These are phyloP conservation scores for Mycena maculata DNA, from an alignment of 768 basidiomycete species.

Conservation along the genomic window DNA sequence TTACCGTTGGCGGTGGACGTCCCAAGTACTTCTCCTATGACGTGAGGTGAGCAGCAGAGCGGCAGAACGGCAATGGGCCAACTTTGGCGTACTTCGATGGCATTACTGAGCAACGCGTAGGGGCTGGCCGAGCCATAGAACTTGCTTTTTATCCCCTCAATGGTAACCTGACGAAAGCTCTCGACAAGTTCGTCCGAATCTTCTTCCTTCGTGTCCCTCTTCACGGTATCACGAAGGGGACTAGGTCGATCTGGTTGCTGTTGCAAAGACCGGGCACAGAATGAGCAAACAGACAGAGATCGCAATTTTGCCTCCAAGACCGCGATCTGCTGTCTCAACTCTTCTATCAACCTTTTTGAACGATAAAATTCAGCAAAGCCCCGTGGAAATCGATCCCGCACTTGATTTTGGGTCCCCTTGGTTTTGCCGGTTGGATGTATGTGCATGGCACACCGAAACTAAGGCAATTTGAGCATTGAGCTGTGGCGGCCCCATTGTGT, in stretches of 20 bases:
- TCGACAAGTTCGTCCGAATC: not conserved
- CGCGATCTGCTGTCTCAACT: slow-evolving; percentile 62
- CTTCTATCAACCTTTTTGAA: slow-evolving; percentile 51
- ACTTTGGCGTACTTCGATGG: slow-evolving; percentile 20
- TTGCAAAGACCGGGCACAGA: slow-evolving; percentile 26
- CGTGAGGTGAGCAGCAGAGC: not conserved
- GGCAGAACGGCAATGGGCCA: too few relatives aligned
- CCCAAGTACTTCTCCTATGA: slow-evolving; percentile 16
- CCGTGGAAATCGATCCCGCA: not conserved
- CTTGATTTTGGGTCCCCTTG: slow-evolving; percentile 28
- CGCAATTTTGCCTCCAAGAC: slow-evolving; percentile 52
- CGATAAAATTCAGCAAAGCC: too few relatives aligned
- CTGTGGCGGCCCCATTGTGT: too few relatives aligned
- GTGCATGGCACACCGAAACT: slow-evolving; percentile 25
- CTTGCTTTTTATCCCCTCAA: not conserved
- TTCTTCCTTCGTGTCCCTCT: slow-evolving; percentile 6
- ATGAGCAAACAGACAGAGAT: slow-evolving; percentile 22
- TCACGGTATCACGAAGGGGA: slow-evolving; percentile 5
- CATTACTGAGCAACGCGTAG: slow-evolving; percentile 20
- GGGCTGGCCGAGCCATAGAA: slow-evolving; percentile 14
- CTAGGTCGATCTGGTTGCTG: too few relatives aligned
- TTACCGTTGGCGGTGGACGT: not conserved
- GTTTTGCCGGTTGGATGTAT: slow-evolving; percentile 10
- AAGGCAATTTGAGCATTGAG: slow-evolving; percentile 21
- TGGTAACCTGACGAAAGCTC: slow-evolving; percentile 4